Conservation (phyloP, 2,329 filamentous ascomycete genomes). For the Zymoseptoria passerinii region DNA sequence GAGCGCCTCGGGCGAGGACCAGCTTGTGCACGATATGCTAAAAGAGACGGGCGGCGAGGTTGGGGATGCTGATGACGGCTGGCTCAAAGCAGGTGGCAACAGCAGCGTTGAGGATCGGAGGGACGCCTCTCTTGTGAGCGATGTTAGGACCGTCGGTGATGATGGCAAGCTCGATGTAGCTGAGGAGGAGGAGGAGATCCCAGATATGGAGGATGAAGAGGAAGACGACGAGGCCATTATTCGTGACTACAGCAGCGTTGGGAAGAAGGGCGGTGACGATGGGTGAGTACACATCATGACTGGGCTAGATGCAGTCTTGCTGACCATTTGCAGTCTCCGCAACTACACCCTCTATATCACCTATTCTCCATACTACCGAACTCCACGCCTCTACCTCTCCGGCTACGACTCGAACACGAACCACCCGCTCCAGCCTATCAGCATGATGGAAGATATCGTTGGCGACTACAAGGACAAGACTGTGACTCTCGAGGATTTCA, state of each 20-base stretch:
- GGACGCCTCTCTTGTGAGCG: constrained; percentile 59
- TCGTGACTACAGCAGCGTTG: constrained; percentile 51
- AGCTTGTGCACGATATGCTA: constrained; percentile 73
- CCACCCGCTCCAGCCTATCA: constrained; percentile 66
- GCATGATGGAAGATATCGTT: constrained; percentile 96
- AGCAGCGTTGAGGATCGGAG: constrained; percentile 42
- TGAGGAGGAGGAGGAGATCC: constrained; percentile 73
- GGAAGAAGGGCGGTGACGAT: constrained; percentile 38
- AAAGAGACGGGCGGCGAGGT: constrained; percentile 38
- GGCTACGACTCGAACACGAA: constrained; percentile 62
- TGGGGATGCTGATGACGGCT: constrained; percentile 67
- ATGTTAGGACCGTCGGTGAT: constrained; percentile 84
- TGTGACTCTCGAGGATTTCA: constrained; percentile 94
- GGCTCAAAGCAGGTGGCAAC: constrained; percentile 82
- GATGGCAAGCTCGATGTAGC: constrained; percentile 73
- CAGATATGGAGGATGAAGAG: constrained; percentile 96
- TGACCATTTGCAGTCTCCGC: constrained; percentile 46
- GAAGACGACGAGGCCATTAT: constrained; percentile 95
- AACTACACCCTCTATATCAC: constrained; percentile 99
- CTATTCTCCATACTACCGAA: constrained; percentile 94
- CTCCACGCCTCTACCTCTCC: constrained; percentile 87
- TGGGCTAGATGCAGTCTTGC: constrained; percentile 20
- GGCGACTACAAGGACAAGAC: constrained; percentile 98
- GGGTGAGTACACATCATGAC: constrained; percentile 39
- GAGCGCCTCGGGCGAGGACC: constrained; percentile 76